These are phyloP conservation scores for Citrus sinensis DNA, from an alignment of 345 rosid genomes.

Conservation along the genomic window DVS_A1.0 CM039163.1:41814501-41815000, in stretches of 20 bases:
- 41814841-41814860: no score
- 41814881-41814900: no score
- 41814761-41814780: neutral
- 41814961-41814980: no score
- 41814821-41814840: no score
- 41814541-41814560: conserved; percentile 13
- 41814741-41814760: neutral
- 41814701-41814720: conserved; percentile 27
- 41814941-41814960: no score
- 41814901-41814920: no score
- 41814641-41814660: conserved; percentile 58
- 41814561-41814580: conserved; percentile 36
- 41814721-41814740: no score
- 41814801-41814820: neutral
- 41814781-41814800: neutral
- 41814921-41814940: no score
- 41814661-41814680: conserved; percentile 52
- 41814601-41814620: conserved; percentile 71
- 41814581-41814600: conserved; percentile 63
- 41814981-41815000: no score
- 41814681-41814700: conserved; percentile 27
- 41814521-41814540: conserved; percentile 31
- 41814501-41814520: conserved; percentile 89
- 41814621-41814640: conserved; percentile 67
- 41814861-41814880: no score